phyloP scores from a whole-genome alignment of 108 stramenopile species.

The Skeletonema tropicum region DNA sequence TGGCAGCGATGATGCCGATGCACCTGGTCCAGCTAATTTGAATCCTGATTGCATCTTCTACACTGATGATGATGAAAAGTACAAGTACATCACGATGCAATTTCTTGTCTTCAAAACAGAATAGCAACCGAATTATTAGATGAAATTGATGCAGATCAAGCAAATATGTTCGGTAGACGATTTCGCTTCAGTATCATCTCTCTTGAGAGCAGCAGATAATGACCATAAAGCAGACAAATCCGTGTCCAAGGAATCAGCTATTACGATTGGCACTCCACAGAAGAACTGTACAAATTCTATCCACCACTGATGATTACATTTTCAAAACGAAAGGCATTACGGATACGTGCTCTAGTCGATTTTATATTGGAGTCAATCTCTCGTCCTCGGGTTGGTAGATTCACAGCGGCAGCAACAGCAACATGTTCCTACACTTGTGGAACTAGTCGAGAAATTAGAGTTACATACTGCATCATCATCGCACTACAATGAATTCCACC shows the following conservation, averaged over 20 bases:
- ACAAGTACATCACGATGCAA: not conserved
- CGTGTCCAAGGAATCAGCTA: constrained; percentile 13
- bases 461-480: constrained; percentile 14
- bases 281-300: constrained; percentile 33
- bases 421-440: constrained; percentile 9
- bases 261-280: constrained; percentile 42
- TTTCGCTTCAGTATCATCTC: constrained; percentile 27
- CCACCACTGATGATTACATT: constrained; percentile 19
- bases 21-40: constrained; percentile 31
- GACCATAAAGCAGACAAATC: not conserved
- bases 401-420: not conserved
- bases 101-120: not conserved
- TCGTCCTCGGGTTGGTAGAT: constrained; percentile 17
- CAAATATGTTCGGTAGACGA: constrained; percentile 38
- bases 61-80: not conserved
- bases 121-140: constrained; percentile 22
- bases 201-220: constrained; percentile 22
- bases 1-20: constrained; percentile 24
- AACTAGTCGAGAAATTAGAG: constrained; percentile 4
- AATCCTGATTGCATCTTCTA: constrained; percentile 22
- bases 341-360: constrained; percentile 38
- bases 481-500: constrained; percentile 23
- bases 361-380: constrained; percentile 43
- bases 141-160: constrained; percentile 44
- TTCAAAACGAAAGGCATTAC: constrained; percentile 25